Evolutionary conservation across 495 filamentous ascomycete genomes (phyloP).

Genomic region (Staphylotrichum longicolle): DNA sequence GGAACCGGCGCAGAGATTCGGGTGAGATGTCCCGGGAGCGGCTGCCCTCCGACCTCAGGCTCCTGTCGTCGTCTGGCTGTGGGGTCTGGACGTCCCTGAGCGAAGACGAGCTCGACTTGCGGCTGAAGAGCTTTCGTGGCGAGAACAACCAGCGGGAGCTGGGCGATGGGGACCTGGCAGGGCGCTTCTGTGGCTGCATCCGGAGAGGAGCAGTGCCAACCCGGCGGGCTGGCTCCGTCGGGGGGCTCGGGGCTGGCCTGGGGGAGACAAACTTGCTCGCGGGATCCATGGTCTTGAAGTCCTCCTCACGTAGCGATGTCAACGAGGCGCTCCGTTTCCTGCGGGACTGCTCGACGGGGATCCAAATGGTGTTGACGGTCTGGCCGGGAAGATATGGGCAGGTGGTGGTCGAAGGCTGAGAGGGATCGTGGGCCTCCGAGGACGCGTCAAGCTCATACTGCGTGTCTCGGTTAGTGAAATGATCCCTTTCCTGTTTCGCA

Average conservation of each 20-base stretch:
- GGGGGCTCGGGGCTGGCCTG: slow-evolving; percentile 53
- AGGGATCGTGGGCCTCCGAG: slow-evolving; percentile 67
- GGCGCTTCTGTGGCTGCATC: slow-evolving; percentile 47
- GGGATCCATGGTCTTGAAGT: slow-evolving; percentile 73
- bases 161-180: slow-evolving; percentile 50
- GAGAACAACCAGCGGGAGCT: slow-evolving; percentile 44
- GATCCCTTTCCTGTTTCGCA: not conserved
- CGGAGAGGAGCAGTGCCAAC: slow-evolving; percentile 56
- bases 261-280: slow-evolving; percentile 71
- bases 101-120: slow-evolving; percentile 36
- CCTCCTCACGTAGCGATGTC: slow-evolving; percentile 47
- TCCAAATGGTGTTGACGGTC: slow-evolving; percentile 74
- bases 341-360: slow-evolving; percentile 65
- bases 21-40: slow-evolving; percentile 49
- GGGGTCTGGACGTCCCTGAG: slow-evolving; percentile 21
- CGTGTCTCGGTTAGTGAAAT: slow-evolving; percentile 25
- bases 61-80: slow-evolving; percentile 30
- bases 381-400: slow-evolving; percentile 88
- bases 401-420: slow-evolving; percentile 66
- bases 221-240: slow-evolving; percentile 45
- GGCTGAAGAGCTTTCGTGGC: slow-evolving; percentile 43
- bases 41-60: slow-evolving; percentile 38
- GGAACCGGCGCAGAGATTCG: slow-evolving; percentile 45
- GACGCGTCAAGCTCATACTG: slow-evolving; percentile 79
- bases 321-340: slow-evolving; percentile 52